phyloP scores from a whole-genome alignment of 164 flowering plant species.

The Buxus sempervirens region DNA sequence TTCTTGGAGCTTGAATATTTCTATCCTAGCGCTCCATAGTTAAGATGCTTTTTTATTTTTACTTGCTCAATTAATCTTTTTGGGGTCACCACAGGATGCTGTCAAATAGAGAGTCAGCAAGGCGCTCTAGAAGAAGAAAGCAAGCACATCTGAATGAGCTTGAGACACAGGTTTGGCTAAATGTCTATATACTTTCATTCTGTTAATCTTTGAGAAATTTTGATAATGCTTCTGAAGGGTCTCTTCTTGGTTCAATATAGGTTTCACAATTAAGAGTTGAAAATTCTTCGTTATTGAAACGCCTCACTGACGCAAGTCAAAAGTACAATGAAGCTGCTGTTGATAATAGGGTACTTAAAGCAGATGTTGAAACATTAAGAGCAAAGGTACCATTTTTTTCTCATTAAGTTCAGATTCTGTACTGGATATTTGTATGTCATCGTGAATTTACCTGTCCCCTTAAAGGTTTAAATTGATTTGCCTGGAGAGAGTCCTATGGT shows the following conservation, averaged over 20 bases:
- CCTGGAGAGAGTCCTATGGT: not conserved
- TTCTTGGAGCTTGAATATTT: too few species aligned
- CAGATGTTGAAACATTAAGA: conserved; percentile 95
- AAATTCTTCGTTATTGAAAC: conserved; percentile 69
- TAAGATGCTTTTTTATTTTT: not conserved
- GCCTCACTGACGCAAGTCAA: conserved; percentile 63
- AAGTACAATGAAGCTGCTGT: conserved; percentile 89
- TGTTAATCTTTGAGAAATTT: not conserved
- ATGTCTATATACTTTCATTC: not conserved
- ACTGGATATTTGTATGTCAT: not conserved
- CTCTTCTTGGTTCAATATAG: conserved; percentile 29
- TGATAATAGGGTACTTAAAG: conserved; percentile 93
- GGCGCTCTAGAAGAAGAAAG: conserved; percentile 94
- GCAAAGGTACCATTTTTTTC: conserved; percentile 59
- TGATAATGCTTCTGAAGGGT: not conserved
- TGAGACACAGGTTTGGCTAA: conserved; percentile 64
- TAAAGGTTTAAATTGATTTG: not conserved
- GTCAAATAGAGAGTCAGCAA: conserved; percentile 94
- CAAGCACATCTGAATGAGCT: conserved; percentile 94
- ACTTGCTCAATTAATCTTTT: conserved; percentile 2
- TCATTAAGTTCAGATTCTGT: not conserved
- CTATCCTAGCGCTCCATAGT: too few species aligned
- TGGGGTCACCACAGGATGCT: conserved; percentile 63
- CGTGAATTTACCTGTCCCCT: not conserved
- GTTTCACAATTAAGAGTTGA: conserved; percentile 76